These are phyloP conservation scores for Teratosphaeria zuluensis DNA, from an alignment of 2,329 filamentous ascomycete genomes.

Conservation along the genomic window DNA sequence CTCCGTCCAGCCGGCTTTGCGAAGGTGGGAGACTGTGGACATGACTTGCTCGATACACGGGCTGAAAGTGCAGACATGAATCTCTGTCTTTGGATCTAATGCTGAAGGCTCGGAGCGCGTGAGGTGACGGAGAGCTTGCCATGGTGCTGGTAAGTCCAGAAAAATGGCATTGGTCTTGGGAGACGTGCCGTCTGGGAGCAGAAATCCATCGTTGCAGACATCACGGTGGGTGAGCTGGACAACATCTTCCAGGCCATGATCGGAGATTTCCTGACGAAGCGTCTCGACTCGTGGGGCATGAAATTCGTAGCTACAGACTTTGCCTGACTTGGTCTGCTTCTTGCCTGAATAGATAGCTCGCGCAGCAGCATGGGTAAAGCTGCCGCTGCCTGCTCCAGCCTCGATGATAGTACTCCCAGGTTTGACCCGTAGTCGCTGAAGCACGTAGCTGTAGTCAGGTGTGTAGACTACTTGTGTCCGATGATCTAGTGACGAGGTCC, in stretches of 20 bases:
- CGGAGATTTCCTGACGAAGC: slow-evolving; percentile 58
- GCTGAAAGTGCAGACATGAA: slow-evolving; percentile 85
- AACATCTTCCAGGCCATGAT: slow-evolving; percentile 55
- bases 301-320: slow-evolving; percentile 76
- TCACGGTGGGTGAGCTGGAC: slow-evolving; percentile 70
- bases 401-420: slow-evolving; percentile 68
- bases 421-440: slow-evolving; percentile 64
- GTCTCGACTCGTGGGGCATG: slow-evolving; percentile 62
- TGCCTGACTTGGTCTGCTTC: slow-evolving; percentile 41
- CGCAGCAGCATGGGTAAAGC: slow-evolving; percentile 70
- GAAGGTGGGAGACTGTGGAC: slow-evolving; percentile 69
- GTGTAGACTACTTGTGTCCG: slow-evolving; percentile 81
- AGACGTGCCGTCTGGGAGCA: slow-evolving; percentile 32
- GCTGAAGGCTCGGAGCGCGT: slow-evolving; percentile 41
- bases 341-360: slow-evolving; percentile 69
- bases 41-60: slow-evolving; percentile 96
- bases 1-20: slow-evolving; percentile 75
- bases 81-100: slow-evolving; percentile 61
- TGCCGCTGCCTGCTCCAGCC: slow-evolving; percentile 72
- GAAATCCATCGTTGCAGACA: slow-evolving; percentile 67
- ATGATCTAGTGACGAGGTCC: slow-evolving; percentile 71
- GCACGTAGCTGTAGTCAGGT: slow-evolving; percentile 75
- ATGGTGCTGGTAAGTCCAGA: slow-evolving; percentile 70
- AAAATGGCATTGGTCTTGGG: slow-evolving; percentile 64
- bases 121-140: slow-evolving; percentile 70